Percentiles rank a stretch among this genome's conserved stretches.
phyloP scores from a whole-genome alignment of 441 rosid genomes.

The Jatropha podagrica region DNA sequence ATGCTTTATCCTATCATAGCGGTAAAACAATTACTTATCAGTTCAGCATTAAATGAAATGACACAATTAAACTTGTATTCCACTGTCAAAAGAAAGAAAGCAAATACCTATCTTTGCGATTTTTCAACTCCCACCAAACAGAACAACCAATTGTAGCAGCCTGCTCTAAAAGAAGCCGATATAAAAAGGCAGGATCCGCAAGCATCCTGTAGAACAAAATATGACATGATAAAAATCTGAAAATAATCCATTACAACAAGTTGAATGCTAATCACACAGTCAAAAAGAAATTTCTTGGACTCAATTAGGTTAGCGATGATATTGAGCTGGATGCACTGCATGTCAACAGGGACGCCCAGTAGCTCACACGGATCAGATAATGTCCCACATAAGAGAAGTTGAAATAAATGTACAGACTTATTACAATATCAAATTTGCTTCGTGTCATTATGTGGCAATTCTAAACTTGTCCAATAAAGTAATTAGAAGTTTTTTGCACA shows the following conservation, averaged over 20 bases:
- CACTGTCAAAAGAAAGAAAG: constrained; percentile 1
- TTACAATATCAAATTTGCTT: background rate
- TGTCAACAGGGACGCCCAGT: background rate
- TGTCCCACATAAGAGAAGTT: background rate
- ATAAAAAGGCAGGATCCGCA: constrained; percentile 92
- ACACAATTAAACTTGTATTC: background rate
- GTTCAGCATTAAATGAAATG: constrained; percentile 15
- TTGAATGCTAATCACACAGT: background rate
- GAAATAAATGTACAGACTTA: background rate
- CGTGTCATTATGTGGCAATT: background rate
- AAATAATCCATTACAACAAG: background rate
- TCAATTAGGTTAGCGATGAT: background rate
- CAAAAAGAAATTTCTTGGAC: background rate
- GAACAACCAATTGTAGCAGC: constrained; percentile 86
- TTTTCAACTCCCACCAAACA: constrained; percentile 91
- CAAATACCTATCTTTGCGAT: constrained; percentile 76
- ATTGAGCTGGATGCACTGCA: background rate
- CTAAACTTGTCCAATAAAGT: background rate
- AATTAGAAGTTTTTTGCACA: background rate
- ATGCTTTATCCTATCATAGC: constrained; percentile 61
- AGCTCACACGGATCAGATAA: background rate
- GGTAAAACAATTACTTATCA: constrained; percentile 25
- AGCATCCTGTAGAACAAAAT: constrained; percentile 67
- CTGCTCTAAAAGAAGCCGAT: constrained; percentile 87
- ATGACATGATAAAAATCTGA: constrained; percentile 15